phyloP scores from a whole-genome alignment of 2,329 filamentous ascomycete genomes.

The Chaetomium globosum region DNA sequence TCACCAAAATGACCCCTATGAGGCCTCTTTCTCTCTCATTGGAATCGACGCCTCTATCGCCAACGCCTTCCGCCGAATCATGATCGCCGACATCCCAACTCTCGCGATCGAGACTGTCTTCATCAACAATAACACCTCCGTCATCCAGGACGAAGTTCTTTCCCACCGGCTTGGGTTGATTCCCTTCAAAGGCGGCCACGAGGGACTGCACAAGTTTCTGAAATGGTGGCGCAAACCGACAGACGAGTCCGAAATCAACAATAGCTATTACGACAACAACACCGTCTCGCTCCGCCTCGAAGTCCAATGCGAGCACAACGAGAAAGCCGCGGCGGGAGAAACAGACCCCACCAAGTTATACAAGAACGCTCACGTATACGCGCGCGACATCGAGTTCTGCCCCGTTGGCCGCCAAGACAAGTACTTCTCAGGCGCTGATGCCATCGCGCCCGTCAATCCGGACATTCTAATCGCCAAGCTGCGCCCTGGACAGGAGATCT shows the following conservation, averaged over 20 bases:
- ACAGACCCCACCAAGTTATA: constrained; percentile 83
- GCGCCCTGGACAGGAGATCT: constrained; percentile 83
- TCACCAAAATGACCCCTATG: constrained; percentile 76
- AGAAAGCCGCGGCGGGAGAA: constrained; percentile 69
- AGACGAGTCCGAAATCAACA: constrained; percentile 62
- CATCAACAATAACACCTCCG: constrained; percentile 93
- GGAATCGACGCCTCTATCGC: constrained; percentile 90
- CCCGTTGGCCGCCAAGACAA: constrained; percentile 73
- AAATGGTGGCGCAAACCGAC: constrained; percentile 76
- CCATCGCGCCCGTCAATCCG: constrained; percentile 79
- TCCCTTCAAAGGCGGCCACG: constrained; percentile 77
- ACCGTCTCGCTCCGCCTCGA: constrained; percentile 79
- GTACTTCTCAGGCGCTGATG: constrained; percentile 67
- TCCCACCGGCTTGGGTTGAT: constrained; percentile 87
- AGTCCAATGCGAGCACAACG: constrained; percentile 78
- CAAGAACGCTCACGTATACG: constrained; percentile 81
- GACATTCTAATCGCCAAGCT: constrained; percentile 94
- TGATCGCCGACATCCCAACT: constrained; percentile 91
- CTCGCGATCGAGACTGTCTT: constrained; percentile 93
- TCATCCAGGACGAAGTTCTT: constrained; percentile 97
- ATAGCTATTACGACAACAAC: constrained; percentile 75
- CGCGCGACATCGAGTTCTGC: constrained; percentile 73
- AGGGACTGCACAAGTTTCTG: constrained; percentile 76
- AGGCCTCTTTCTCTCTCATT: constrained; percentile 86
- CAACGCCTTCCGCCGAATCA: constrained; percentile 95